These are phyloP conservation scores for Curvularia eragrostidis DNA, from an alignment of 2,329 filamentous ascomycete genomes.

Conservation along the genomic window DNA sequence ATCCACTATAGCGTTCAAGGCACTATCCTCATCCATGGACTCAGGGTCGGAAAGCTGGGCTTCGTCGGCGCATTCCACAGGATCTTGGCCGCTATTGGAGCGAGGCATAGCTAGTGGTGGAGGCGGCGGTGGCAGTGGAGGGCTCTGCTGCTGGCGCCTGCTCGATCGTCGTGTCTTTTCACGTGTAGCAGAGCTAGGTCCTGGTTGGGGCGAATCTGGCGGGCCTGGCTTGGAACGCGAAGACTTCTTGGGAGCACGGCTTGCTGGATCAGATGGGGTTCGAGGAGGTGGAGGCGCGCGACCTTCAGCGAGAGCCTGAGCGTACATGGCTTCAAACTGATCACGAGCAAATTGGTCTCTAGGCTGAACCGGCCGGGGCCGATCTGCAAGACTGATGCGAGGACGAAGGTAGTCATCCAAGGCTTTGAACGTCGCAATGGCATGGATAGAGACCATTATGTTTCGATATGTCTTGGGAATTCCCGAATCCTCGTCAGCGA, in stretches of 20 bases:
- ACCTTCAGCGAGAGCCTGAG: conserved; percentile 68
- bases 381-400: conserved; percentile 79
- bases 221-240: conserved; percentile 41
- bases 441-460: conserved; percentile 98
- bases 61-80: conserved; percentile 92
- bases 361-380: conserved; percentile 67
- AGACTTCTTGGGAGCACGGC: conserved; percentile 39
- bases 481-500: conserved; percentile 88
- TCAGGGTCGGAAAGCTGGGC: conserved; percentile 79
- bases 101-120: conserved; percentile 56
- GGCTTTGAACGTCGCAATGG: conserved; percentile 96
- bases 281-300: conserved; percentile 47
- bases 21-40: conserved; percentile 66
- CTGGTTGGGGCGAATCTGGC: conserved; percentile 55
- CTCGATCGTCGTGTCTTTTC: conserved; percentile 72
- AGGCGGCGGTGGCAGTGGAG: conserved; percentile 61
- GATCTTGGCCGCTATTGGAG: conserved; percentile 55
- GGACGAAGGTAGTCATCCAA: conserved; percentile 95
- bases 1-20: conserved; percentile 86
- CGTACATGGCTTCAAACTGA: conserved; percentile 73
- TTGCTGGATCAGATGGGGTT: conserved; percentile 44
- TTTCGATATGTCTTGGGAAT: conserved; percentile 88
- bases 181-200: conserved; percentile 55
- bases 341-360: conserved; percentile 66
- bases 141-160: conserved; percentile 59